Evolutionary conservation across 129 eudicot genomes (phyloP), one percentile per base, ranked within the genome.

Genomic region (Artemisia argyi): DNA sequence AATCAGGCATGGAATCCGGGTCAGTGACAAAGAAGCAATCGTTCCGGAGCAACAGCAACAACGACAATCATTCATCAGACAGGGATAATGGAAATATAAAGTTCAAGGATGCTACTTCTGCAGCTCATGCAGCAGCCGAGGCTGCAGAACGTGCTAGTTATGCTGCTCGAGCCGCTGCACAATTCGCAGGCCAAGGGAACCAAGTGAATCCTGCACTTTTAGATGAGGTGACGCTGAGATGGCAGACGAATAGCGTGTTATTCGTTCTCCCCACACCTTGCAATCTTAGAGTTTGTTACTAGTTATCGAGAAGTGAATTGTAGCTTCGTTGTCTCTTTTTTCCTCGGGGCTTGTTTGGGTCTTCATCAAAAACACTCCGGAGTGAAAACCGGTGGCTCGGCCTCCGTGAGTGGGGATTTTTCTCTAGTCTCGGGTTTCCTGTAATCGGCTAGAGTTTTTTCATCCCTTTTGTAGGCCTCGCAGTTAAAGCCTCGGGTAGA

Each of bases 41-140:
- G 2, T 82, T 79, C 32, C 39, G 55, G 11, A 66, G 24, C 57
- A 81, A 81, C 68, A 68, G 17, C 54, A 35, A 62, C 57, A 80
- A 81, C 68, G 65, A 17, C 54, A 35, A 62, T 58, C 17, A 73
- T 58, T 73, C 66, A 44, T 85, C 97, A 97, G 81, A 82, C 1
- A 22, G 24, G 24, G 24, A 22, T 22, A 22, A 22, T 1, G 1
- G 24, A 22, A 22, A 22, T 56, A 84, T 85, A 89, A 97, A 84
- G 63, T 93, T 85, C 68, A 93, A 82, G 81, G 97, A 93, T 82
- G 98, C 98, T 4, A 82, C 87, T n/a, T 87, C 98, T 61, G 98
- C 98, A 49, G 98, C 98, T 71, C 96, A 87, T 64, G 97, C 97
- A 24, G 98, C 98, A 73, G 97, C 97, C 10, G 97, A 85, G 82